These are phyloP conservation scores for Polyplosphaeria fusca DNA, from an alignment of 495 filamentous ascomycete species.

Conservation along the genomic window DNA sequence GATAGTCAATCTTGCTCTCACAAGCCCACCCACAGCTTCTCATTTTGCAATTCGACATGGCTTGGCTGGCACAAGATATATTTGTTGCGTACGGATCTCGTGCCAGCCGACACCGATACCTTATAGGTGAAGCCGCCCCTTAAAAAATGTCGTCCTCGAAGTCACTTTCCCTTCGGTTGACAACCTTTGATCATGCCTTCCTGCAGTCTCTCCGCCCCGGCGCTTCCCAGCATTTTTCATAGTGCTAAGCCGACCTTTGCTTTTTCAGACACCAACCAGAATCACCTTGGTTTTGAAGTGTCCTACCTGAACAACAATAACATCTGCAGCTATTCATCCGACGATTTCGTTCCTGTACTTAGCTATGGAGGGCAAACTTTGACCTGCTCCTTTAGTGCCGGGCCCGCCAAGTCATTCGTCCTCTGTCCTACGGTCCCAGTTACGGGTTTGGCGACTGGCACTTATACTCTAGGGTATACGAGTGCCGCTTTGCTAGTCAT, in stretches of 20 bases:
- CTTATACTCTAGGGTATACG: background rate
- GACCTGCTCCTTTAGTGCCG: background rate
- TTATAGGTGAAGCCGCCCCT: background rate
- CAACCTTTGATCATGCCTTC: background rate
- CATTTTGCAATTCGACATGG: no score
- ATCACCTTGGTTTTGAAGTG: no score
- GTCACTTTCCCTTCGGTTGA: background rate
- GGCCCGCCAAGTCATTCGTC: background rate
- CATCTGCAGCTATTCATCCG: background rate
- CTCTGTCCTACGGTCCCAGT: background rate
- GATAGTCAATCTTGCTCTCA: no score
- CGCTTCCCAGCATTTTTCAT: background rate
- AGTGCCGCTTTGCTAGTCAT: no score
- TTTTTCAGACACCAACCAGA: no score
- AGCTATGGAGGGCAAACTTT: background rate
- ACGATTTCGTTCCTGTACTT: background rate
- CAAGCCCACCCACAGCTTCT: no score
- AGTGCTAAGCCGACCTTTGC: background rate
- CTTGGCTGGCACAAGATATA: no score
- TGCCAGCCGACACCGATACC: no score
- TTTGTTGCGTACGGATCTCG: no score
- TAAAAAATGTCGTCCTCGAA: background rate
- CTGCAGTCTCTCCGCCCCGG: background rate
- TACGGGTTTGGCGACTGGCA: background rate
- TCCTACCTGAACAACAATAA: background rate